Evolutionary conservation across 2,329 filamentous ascomycete genomes (phyloP).

Genomic region (Aureobasidium leucospermi): DNA sequence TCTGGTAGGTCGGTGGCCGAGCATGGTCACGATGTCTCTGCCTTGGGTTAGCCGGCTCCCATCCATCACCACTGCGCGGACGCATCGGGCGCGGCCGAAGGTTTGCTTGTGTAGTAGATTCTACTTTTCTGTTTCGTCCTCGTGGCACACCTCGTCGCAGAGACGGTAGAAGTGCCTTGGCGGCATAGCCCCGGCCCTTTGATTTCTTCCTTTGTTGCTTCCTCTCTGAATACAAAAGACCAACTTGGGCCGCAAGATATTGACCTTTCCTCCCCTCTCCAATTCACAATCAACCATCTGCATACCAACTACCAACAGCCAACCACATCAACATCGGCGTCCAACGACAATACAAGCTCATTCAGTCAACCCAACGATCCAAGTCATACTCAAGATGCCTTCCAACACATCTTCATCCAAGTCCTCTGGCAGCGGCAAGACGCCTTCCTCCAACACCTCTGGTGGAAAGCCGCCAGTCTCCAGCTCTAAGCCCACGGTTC

Average conservation of each 20-base stretch:
- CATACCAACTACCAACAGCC: background rate
- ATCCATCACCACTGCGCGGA: background rate
- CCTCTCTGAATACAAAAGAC: background rate
- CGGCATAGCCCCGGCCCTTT: background rate
- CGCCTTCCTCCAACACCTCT: background rate
- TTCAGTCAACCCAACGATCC: background rate
- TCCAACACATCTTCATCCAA: background rate
- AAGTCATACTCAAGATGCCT: background rate
- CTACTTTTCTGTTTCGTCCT: background rate
- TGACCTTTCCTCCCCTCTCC: background rate
- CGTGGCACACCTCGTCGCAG: background rate
- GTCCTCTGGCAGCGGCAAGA: background rate
- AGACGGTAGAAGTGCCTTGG: background rate
- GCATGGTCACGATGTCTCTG: constrained; percentile 8
- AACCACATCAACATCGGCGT: background rate
- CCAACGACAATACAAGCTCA: background rate
- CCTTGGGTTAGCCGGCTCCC: background rate
- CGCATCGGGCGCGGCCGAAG: constrained; percentile 1
- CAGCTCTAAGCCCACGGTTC: background rate
- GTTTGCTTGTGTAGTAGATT: background rate
- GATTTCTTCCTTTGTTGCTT: background rate
- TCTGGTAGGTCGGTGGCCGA: constrained; percentile 11
- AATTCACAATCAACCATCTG: background rate
- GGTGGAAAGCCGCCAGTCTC: background rate
- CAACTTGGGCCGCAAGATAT: background rate